Percentiles rank a stretch among this genome's conserved stretches.
Evolutionary conservation across 2,329 filamentous ascomycete species (phyloP).

Genomic region (Anthostomella pinea): DNA sequence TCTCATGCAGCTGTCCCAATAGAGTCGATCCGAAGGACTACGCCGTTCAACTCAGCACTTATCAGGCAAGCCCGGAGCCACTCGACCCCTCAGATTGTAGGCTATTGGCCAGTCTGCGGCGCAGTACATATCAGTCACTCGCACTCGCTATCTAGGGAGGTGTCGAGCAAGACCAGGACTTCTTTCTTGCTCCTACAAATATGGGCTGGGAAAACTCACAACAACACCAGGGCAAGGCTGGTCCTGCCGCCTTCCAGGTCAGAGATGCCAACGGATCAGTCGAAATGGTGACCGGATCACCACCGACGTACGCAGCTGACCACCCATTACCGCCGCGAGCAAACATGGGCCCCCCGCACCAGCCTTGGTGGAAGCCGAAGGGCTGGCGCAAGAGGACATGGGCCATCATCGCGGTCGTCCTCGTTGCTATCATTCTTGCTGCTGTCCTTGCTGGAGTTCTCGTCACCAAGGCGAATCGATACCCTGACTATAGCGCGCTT

Average conservation of each 20-base stretch:
- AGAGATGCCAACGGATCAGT: conserved; percentile 19
- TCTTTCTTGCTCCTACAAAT: too few species aligned
- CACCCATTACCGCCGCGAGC: conserved; percentile 12
- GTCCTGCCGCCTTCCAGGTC: conserved; percentile 21
- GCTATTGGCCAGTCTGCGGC: conserved; percentile 14
- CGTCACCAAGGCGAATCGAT: conserved; percentile 39
- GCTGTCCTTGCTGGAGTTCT: conserved; percentile 47
- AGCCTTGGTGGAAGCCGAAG: conserved; percentile 44
- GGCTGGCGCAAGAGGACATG: conserved; percentile 54
- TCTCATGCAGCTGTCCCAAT: too few species aligned
- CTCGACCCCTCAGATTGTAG: too few species aligned
- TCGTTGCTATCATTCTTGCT: conserved; percentile 44
- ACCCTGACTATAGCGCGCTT: conserved; percentile 47
- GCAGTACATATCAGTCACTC: conserved; percentile 10
- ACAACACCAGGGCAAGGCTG: conserved; percentile 12
- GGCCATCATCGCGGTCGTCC: conserved; percentile 38
- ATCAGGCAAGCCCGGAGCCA: too few species aligned
- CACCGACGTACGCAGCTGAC: conserved; percentile 13
- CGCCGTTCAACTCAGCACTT: too few species aligned
- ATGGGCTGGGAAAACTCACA: conserved; percentile 25
- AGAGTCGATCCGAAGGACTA: too few species aligned
- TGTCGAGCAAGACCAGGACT: too few species aligned
- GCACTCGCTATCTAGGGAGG: conserved; percentile 6
- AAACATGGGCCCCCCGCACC: conserved; percentile 19
- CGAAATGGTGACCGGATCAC: conserved; percentile 19